Conservation (phyloP, 805 yeast genomes). For the Starmerella vitae region DNA sequence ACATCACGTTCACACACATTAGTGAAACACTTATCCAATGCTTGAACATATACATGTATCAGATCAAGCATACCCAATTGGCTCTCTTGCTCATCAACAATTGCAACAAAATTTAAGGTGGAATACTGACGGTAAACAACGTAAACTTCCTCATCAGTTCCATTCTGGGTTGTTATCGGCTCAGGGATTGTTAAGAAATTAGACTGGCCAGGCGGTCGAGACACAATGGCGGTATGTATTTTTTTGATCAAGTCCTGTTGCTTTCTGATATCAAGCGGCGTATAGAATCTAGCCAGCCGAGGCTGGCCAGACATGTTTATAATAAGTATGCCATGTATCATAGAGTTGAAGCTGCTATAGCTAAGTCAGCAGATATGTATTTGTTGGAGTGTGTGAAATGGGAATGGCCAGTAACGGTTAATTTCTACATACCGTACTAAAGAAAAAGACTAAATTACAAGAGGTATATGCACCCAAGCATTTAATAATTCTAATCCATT, state of each 20-base stretch:
- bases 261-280: slow-evolving; percentile 74
- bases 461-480: too few relatives aligned
- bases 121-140: slow-evolving; percentile 93
- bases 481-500: too few relatives aligned
- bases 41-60: slow-evolving; percentile 93
- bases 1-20: slow-evolving; percentile 92
- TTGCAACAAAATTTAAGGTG: slow-evolving; percentile 86
- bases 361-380: too few relatives aligned
- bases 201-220: slow-evolving; percentile 62
- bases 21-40: slow-evolving; percentile 80
- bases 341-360: too few relatives aligned
- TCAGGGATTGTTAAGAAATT: slow-evolving; percentile 87
- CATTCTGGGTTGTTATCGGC: slow-evolving; percentile 40
- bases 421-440: too few relatives aligned
- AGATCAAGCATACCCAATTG: slow-evolving; percentile 87
- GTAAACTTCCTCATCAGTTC: slow-evolving; percentile 50
- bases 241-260: slow-evolving; percentile 71
- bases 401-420: too few relatives aligned
- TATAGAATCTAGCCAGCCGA: slow-evolving; percentile 77
- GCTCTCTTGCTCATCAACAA: slow-evolving; percentile 90
- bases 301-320: slow-evolving; percentile 87
- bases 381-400: too few relatives aligned
- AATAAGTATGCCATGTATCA: slow-evolving; percentile 80
- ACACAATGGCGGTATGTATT: slow-evolving; percentile 62
- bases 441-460: too few relatives aligned